These are phyloP conservation scores for Ormosia emarginata DNA, from an alignment of 306 rosid genomes.

Conservation along the genomic window DNA sequence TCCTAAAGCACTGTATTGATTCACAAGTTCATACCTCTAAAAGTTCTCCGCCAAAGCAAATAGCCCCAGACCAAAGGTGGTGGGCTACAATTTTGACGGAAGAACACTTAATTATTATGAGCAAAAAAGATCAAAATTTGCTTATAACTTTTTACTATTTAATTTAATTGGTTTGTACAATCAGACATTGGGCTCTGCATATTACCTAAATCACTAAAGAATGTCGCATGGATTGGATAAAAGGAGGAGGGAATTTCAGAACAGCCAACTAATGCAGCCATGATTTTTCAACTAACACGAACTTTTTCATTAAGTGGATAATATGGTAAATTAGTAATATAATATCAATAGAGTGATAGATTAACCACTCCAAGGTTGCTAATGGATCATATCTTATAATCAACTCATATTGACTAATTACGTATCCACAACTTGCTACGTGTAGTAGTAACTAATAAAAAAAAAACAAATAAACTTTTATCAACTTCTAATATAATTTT, in stretches of 20 bases:
- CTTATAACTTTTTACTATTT: neutral
- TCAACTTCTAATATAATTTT: neutral
- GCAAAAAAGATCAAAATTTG: neutral
- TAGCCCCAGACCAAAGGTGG: neutral
- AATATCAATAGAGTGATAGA: neutral
- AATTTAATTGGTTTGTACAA: neutral
- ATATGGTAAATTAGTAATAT: neutral
- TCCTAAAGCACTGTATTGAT: slow-evolving; percentile 4
- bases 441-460: neutral
- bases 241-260: neutral
- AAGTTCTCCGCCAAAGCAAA: neutral
- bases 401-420: neutral
- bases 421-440: neutral
- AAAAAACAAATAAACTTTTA: neutral
- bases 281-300: slow-evolving; percentile 8
- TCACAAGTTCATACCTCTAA: neutral
- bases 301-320: neutral
- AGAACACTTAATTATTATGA: neutral
- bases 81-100: neutral
- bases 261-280: slow-evolving; percentile 16
- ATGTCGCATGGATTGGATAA: slow-evolving; percentile 2
- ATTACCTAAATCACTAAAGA: neutral
- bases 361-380: neutral
- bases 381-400: neutral
- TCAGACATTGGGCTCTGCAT: neutral